Evolutionary conservation across 2,329 filamentous ascomycete genomes (phyloP).

Genomic region (Parasarocladium wereldwijsianum): DNA sequence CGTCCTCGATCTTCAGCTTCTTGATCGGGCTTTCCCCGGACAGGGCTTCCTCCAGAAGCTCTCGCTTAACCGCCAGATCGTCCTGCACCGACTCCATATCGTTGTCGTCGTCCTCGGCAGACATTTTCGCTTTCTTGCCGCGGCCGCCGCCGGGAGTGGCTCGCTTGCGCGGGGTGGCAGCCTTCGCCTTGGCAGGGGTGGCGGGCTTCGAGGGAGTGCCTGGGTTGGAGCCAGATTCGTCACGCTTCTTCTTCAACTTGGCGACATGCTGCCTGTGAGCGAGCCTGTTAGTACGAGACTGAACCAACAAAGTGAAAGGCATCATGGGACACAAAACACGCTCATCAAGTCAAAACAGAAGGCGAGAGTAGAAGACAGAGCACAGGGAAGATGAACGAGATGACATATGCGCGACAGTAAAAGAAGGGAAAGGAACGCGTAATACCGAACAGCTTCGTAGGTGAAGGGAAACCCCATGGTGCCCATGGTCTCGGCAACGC

Average conservation of each 20-base stretch:
- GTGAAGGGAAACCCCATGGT: slow-evolving; percentile 22
- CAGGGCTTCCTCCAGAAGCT: too few relatives aligned
- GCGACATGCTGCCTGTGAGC: slow-evolving; percentile 28
- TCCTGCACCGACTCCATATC: neutral
- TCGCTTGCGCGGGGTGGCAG: slow-evolving; percentile 15
- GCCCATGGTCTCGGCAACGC: slow-evolving; percentile 16
- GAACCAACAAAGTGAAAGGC: neutral
- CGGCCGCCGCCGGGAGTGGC: slow-evolving; percentile 7
- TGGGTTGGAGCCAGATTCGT: slow-evolving; percentile 9
- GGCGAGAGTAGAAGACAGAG: slow-evolving; percentile 1
- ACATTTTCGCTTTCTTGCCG: slow-evolving; percentile 10
- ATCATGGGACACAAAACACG: too few relatives aligned
- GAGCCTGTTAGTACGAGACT: slow-evolving; percentile 7
- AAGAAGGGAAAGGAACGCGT: neutral
- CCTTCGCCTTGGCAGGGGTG: slow-evolving; percentile 13
- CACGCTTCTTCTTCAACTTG: slow-evolving; percentile 24
- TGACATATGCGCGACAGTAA: slow-evolving; percentile 23
- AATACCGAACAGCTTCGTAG: too few relatives aligned
- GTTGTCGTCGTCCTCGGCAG: slow-evolving; percentile 5
- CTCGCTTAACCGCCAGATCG: too few relatives aligned
- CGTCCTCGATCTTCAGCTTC: slow-evolving; percentile 8
- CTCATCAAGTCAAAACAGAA: slow-evolving; percentile 1
- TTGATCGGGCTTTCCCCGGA: slow-evolving; percentile 12
- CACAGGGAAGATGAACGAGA: slow-evolving; percentile 19
- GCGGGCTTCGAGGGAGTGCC: slow-evolving; percentile 7